Base-by-base conservation (phyloP, 257 asterid genomes). In the Schizonepeta tenuifolia region DNA sequence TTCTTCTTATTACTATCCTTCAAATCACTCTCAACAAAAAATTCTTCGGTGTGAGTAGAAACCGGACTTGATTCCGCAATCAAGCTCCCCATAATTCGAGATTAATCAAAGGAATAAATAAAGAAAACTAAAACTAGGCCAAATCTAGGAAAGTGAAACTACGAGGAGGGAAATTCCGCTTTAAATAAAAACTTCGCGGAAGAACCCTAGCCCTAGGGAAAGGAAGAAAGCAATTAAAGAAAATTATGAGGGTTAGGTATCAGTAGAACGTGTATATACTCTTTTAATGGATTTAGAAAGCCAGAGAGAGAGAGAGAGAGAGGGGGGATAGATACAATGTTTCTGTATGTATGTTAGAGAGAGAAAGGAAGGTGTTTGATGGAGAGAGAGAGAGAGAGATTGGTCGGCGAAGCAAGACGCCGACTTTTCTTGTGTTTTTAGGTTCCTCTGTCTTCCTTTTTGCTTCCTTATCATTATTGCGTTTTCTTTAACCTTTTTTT, bases 371-470 rank as follows among this genome's bases (percentile, higher is more conserved):
- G 12, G 57, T 7, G 26, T n/a, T n/a, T n/a, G n/a, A n/a, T 7
- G 57, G 50, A 43, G 50, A 43, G 50, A 43, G 64, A 12, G 50
- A 63, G 40, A 65, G n/a, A 15, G 51, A 71, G 69, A 79, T 71
- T 72, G 84, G 84, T 76, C 84, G 84, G 80, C 78, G 67, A 70
- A 69, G 65, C 60, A 21, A 78, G 69, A 36, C 76, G 76, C 82
- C 83, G 79, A 78, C 83, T 78, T 69, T 69, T 76, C 46, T 54
- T 68, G 50, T 49, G 35, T 57, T 59, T 65, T 65, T 44, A 12
- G 61, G 51, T 74, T 56, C 79, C 69, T 67, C 35, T 62, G 75
- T 62, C 72, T 70, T 76, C 65, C 65, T 59, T 24, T 56, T 22
- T 8, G 36, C 12, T 56, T 18, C 60, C 9, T 56, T 24, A 22